A percentile compares a stretch with the other conserved stretches of the same genome.
Conservation (phyloP, 768 basidiomycete species). For the Kockovaella imperatae region DNA sequence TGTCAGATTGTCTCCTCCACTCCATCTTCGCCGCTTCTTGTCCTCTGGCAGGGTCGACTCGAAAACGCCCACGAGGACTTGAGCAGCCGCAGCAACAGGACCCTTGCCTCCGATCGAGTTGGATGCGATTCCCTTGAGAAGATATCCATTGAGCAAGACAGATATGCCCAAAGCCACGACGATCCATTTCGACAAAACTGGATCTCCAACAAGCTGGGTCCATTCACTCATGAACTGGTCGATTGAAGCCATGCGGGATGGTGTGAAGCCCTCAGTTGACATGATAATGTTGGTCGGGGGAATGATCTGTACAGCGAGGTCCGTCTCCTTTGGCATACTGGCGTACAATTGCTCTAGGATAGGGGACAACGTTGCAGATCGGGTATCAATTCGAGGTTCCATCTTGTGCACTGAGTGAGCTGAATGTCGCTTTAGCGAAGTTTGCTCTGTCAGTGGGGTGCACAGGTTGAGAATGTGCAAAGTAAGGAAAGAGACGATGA, state of each 20-base stretch:
- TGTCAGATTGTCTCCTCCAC: constrained; percentile 20
- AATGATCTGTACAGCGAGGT: constrained; percentile 37
- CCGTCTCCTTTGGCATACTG: constrained; percentile 30
- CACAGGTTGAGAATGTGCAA: constrained; percentile 88
- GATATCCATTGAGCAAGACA: constrained; percentile 83
- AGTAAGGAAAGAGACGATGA: constrained; percentile 84
- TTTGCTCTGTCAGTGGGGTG: constrained; percentile 73
- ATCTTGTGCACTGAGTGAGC: constrained; percentile 34
- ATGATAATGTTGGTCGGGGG: constrained; percentile 34
- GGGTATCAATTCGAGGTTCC: constrained; percentile 56
- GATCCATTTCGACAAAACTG: constrained; percentile 89
- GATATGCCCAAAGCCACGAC: constrained; percentile 76
- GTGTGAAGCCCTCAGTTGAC: constrained; percentile 19
- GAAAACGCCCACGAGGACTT: constrained; percentile 45
- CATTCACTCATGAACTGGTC: constrained; percentile 84
- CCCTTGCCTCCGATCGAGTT: constrained; percentile 45
- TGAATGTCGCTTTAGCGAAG: constrained; percentile 51
- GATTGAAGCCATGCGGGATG: constrained; percentile 51
- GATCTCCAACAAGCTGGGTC: constrained; percentile 87
- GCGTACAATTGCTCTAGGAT: constrained; percentile 57
- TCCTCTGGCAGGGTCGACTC: constrained; percentile 10
- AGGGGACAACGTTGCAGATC: constrained; percentile 54
- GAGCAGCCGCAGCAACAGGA: constrained; percentile 47
- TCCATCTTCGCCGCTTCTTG: constrained; percentile 22
- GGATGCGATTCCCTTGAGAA: constrained; percentile 60